Base-by-base conservation (phyloP, 208 protist genomes). In the Trypanosoma conorhini region DNA sequence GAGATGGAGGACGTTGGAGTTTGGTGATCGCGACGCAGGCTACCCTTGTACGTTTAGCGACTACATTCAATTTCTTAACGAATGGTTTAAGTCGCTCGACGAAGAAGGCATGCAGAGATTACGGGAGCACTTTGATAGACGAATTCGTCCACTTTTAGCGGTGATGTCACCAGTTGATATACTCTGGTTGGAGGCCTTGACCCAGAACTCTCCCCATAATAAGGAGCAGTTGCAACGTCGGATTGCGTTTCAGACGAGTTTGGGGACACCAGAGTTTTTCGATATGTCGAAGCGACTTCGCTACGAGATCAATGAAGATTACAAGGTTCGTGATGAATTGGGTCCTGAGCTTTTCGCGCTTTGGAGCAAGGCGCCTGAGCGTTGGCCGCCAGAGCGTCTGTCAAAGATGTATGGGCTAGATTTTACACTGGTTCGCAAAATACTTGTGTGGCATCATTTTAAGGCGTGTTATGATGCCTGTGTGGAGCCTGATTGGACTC, bases 281-380 rank as follows among this genome's bases (percentile, higher is more conserved):
- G 93, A 97, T 74, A 97, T 97, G 91, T 93, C 93, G 30, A 90
- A 90, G 68, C 80, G 93, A 19, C 82, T 97, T 60, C 81, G 85
- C 42, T 97, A 97, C 67, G 93, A 97, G 79, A 95, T 97, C 64
- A 97, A 97, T 73, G 93, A 97, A 66, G 93, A 97, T 81, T 97
- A 97, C 85, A 97, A 97, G 67, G 91, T 97, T 60, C 88, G 93
- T 33, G 93, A 97, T 77, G 93, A 97, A 80, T 83, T 97, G 42
- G 94, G 94, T 8, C 94, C 94, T 40, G 94, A 98, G 70, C 77
- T 98, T 65, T 98, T 97, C 77, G 92, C 92, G 38, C 76, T 98
- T 63, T 98, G 92, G 91, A 94, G 87, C 62, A 97, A 96, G 76
- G 92, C 94, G 21, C 94, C 94, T 7, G 92, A 98, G 77, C 82